Percentiles rank a stretch among this genome's conserved stretches.
These are phyloP conservation scores for Actinidia chinensis DNA, from an alignment of 179 eudicot species.

Conservation along the genomic window DNA sequence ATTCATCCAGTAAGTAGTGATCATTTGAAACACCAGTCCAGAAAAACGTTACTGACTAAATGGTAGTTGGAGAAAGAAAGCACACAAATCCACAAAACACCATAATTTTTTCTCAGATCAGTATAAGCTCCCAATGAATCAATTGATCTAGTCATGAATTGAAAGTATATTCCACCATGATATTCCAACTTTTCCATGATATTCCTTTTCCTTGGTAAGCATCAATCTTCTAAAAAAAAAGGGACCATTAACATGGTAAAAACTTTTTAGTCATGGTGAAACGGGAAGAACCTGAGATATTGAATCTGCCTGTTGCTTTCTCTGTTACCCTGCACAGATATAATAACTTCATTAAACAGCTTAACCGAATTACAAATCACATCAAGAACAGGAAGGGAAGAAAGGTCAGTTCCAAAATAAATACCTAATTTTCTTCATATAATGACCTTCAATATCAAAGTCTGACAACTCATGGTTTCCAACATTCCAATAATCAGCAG, in stretches of 20 bases:
- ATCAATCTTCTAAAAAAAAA: not conserved
- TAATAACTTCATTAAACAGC: conserved; percentile 8
- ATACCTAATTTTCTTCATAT: conserved; percentile 43
- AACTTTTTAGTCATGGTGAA: not conserved
- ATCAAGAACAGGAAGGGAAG: not conserved
- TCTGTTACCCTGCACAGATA: conserved; percentile 39
- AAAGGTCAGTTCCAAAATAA: conserved; percentile 12
- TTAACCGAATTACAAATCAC: conserved; percentile 8
- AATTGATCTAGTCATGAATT: not conserved
- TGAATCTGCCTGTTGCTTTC: conserved; percentile 28
- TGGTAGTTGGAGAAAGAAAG: not conserved
- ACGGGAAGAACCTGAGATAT: conserved; percentile 34
- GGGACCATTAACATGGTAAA: not conserved
- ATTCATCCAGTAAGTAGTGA: not conserved
- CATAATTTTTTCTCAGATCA: not conserved
- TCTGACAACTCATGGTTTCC: conserved; percentile 35
- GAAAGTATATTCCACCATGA: no score
- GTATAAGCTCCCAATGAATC: not conserved
- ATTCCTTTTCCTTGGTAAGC: not conserved
- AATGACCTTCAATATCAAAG: conserved; percentile 33
- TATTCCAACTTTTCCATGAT: not conserved
- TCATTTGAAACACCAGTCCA: not conserved
- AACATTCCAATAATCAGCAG: conserved; percentile 32
- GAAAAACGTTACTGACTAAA: not conserved
- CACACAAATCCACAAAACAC: not conserved